Conservation (phyloP, 768 basidiomycete genomes). For the Lactarius akahatsu region DNA sequence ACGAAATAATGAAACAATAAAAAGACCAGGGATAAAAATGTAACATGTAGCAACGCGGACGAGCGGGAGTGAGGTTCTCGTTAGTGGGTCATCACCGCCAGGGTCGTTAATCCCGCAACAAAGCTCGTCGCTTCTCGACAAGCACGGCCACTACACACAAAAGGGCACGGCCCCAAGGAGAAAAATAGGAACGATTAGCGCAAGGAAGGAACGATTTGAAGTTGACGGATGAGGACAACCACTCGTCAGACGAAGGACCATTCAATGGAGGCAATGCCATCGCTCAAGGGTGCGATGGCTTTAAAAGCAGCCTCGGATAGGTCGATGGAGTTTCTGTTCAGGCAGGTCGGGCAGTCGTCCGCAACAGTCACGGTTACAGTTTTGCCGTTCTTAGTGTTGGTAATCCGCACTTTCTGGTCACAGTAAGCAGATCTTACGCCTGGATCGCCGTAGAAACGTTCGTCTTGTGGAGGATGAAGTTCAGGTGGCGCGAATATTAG, state of each 20-base stretch:
- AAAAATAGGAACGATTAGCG: constrained; percentile 17
- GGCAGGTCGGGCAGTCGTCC: constrained; percentile 71
- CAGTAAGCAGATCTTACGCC: constrained; percentile 56
- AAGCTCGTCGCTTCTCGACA: constrained; percentile 29
- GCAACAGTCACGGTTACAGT: constrained; percentile 64
- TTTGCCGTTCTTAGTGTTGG: constrained; percentile 57
- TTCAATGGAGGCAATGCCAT: constrained; percentile 62
- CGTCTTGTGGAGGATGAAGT: constrained; percentile 40
- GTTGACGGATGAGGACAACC: constrained; percentile 7
- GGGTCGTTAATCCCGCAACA: constrained; percentile 46
- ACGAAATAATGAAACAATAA: constrained; percentile 2
- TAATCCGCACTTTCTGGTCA: constrained; percentile 62
- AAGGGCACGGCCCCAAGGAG: constrained; percentile 25
- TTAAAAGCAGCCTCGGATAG: constrained; percentile 69
- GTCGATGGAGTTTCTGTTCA: constrained; percentile 64
- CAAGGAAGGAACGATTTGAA: constrained; percentile 23
- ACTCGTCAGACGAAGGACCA: constrained; percentile 27
- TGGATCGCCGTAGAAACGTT: constrained; percentile 49
- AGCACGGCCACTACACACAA: constrained; percentile 24
- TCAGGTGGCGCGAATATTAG: background rate
- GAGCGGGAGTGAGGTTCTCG: constrained; percentile 31
- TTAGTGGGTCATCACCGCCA: constrained; percentile 41
- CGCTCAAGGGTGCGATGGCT: constrained; percentile 45
- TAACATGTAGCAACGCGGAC: constrained; percentile 26
- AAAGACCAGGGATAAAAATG: constrained; percentile 25